Percentiles rank a stretch among this genome's conserved stretches.
phyloP scores from a whole-genome alignment of 768 basidiomycete genomes.

The Naganishia randhawae region DNA sequence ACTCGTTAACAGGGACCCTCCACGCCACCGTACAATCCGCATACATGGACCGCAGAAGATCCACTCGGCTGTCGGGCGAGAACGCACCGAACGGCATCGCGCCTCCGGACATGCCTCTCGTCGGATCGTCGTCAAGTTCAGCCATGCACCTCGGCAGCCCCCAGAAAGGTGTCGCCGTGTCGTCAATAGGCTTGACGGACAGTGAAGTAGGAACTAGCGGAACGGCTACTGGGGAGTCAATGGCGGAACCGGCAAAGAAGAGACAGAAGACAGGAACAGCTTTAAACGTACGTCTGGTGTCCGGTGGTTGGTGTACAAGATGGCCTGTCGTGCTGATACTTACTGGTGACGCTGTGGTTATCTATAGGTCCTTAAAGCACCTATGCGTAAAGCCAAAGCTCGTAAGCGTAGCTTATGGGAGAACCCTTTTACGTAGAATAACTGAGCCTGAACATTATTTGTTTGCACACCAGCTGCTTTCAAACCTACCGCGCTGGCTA shows the following conservation, averaged over 20 bases:
- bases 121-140: background rate
- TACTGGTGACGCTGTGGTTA: background rate
- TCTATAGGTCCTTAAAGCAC: constrained; percentile 5
- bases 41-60: constrained; percentile 21
- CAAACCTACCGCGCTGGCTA: constrained; percentile 20
- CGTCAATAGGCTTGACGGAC: background rate
- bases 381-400: constrained; percentile 23
- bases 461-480: constrained; percentile 21
- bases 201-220: background rate
- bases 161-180: background rate
- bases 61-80: constrained; percentile 12
- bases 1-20: background rate
- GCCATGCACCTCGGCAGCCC: background rate
- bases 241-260: constrained; percentile 10
- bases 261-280: constrained; percentile 12
- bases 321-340: background rate
- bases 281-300: background rate
- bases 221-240: background rate
- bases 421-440: background rate
- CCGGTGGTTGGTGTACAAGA: background rate
- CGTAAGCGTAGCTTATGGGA: constrained; percentile 11
- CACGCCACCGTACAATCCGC: background rate
- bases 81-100: constrained; percentile 10
- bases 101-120: background rate
- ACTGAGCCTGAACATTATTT: background rate